Percentiles rank a stretch among this genome's conserved stretches.
These are phyloP conservation scores for Solanum neorickii DNA, from an alignment of 257 asterid species.

Conservation along the genomic window DNA sequence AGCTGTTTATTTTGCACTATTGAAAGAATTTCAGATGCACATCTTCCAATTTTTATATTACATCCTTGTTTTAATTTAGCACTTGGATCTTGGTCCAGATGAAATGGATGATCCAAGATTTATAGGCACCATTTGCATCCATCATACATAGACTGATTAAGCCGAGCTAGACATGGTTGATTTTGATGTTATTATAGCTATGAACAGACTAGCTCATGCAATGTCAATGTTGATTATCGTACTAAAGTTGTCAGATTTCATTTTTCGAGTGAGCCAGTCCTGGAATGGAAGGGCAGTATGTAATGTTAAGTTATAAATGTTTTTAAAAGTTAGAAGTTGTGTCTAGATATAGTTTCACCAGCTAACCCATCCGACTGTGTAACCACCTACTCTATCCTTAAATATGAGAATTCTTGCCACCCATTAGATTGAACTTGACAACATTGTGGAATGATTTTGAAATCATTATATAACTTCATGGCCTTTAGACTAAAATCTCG, in stretches of 20 bases:
- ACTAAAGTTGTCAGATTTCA: neutral
- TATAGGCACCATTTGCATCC: neutral
- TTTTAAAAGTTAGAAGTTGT: no score
- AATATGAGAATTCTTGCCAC: neutral
- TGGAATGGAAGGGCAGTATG: neutral
- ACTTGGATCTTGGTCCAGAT: neutral
- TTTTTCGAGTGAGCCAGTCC: neutral
- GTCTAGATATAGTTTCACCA: neutral
- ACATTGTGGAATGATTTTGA: neutral
- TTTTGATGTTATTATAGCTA: neutral
- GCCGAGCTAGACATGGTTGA: neutral
- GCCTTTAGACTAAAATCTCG: neutral
- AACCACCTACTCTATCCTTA: neutral
- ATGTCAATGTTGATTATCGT: neutral
- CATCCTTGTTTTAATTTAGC: neutral
- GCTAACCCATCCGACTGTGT: neutral
- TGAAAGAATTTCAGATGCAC: neutral
- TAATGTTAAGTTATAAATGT: neutral
- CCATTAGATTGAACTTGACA: neutral
- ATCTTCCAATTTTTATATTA: neutral
- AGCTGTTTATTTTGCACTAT: neutral
- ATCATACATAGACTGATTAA: neutral
- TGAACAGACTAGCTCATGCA: neutral
- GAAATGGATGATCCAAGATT: neutral
- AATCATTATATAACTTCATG: neutral